These are phyloP conservation scores for Colletotrichum phormii DNA, from an alignment of 2,329 filamentous ascomycete genomes.

Conservation along the genomic window DNA sequence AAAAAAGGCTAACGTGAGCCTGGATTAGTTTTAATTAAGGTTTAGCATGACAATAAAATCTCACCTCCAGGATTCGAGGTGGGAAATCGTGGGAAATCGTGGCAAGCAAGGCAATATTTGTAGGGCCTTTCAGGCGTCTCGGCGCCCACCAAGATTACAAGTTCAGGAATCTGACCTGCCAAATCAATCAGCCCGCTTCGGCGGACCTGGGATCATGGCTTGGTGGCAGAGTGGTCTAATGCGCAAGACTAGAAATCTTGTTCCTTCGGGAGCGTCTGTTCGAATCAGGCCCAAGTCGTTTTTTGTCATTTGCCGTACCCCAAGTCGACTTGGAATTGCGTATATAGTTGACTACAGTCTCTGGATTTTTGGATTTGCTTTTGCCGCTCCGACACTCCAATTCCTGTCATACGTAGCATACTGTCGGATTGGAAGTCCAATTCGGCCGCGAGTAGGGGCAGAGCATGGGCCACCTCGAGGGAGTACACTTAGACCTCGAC, in stretches of 20 bases:
- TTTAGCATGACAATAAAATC: not conserved
- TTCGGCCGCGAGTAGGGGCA: no score
- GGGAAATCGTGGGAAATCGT: not conserved
- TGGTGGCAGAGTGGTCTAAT: conserved; percentile 24
- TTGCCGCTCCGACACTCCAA: no score
- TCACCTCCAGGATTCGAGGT: not conserved
- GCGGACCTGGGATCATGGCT: not conserved
- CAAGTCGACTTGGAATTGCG: no score
- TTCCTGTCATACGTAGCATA: no score
- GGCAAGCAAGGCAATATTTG: not conserved
- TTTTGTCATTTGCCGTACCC: not conserved
- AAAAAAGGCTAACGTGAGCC: no score
- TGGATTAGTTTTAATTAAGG: no score
- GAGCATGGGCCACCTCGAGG: no score
- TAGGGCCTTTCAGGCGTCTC: not conserved
- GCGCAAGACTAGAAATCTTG: conserved; percentile 24
- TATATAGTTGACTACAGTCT: no score
- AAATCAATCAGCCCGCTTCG: not conserved
- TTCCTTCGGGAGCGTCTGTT: conserved; percentile 23
- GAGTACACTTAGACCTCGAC: no score
- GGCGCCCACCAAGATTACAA: not conserved
- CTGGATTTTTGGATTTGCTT: no score
- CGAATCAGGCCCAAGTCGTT: conserved; percentile 19
- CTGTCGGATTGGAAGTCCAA: no score
- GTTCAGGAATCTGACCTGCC: not conserved